Percentiles rank a stretch among this genome's conserved stretches.
phyloP scores from a whole-genome alignment of 225 moss, liverwort and hornwort species.

The Pseudisothecium myosuroides region DNA sequence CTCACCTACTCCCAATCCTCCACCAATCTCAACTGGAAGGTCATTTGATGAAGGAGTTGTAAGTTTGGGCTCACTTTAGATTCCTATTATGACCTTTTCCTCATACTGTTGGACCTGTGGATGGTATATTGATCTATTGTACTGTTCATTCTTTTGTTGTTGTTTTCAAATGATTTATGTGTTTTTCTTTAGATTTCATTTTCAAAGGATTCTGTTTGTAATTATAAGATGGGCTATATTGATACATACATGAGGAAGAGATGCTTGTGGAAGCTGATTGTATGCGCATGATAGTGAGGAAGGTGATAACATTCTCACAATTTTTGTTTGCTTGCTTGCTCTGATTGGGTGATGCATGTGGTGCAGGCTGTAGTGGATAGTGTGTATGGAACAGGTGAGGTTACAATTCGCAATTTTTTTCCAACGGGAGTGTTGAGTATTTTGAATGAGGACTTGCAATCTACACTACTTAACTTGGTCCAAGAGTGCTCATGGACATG shows the following conservation, averaged over 20 bases:
- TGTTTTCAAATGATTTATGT: neutral
- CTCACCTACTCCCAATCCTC: fast-evolving
- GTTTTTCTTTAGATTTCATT: neutral
- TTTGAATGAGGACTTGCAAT: neutral
- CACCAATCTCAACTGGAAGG: neutral
- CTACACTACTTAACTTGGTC: neutral
- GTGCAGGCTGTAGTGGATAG: neutral
- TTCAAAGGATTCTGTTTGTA: neutral
- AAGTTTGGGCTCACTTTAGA: neutral
- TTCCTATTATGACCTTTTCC: neutral
- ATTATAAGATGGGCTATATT: neutral
- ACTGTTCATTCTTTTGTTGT: too few species aligned
- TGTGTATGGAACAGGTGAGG: neutral
- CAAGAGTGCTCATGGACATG: too few species aligned
- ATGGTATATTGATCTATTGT: neutral
- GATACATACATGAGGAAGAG: fast-evolving
- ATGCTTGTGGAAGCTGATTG: neutral
- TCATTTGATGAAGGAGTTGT: neutral
- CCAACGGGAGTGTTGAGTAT: fast-evolving
- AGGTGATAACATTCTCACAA: neutral
- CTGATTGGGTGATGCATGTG: neutral
- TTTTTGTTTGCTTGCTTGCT: neutral
- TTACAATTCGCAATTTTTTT: neutral
- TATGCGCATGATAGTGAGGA: neutral
- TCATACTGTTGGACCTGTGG: neutral